phyloP scores from a whole-genome alignment of 257 asterid genomes.

The Fraxinus pennsylvanica region DNA sequence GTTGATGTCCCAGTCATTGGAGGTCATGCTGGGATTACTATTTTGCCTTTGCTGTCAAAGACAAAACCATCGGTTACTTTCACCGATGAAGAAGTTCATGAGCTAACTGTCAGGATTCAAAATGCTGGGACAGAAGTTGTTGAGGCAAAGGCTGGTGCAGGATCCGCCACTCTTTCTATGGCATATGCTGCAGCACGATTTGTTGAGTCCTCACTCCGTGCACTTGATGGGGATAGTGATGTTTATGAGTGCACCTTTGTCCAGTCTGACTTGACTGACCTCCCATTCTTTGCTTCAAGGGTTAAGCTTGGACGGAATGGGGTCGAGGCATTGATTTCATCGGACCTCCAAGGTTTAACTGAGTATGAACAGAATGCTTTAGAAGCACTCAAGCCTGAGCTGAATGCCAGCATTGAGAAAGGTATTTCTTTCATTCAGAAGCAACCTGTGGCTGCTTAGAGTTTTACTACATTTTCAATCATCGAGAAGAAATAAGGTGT shows the following conservation, averaged over 20 bases:
- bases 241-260: slow-evolving; percentile 16
- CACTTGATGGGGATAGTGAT: slow-evolving; percentile 20
- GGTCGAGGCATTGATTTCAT: slow-evolving; percentile 16
- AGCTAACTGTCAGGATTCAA: slow-evolving; percentile 35
- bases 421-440: slow-evolving; percentile 12
- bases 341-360: slow-evolving; percentile 13
- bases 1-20: slow-evolving; percentile 40
- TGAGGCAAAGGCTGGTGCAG: slow-evolving; percentile 42
- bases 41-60: slow-evolving; percentile 37
- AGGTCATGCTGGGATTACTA: slow-evolving; percentile 41
- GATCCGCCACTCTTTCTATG: slow-evolving; percentile 43
- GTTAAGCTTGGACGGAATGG: slow-evolving; percentile 16
- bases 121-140: slow-evolving; percentile 43
- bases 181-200: slow-evolving; percentile 31
- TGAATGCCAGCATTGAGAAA: slow-evolving; percentile 20
- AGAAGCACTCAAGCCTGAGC: slow-evolving; percentile 17
- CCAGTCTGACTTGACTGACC: slow-evolving; percentile 17
- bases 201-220: slow-evolving; percentile 22
- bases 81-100: slow-evolving; percentile 25
- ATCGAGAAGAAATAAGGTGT: not conserved
- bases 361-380: slow-evolving; percentile 16
- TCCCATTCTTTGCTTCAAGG: slow-evolving; percentile 23
- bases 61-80: slow-evolving; percentile 30
- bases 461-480: not conserved
- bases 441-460: slow-evolving; percentile 16